A percentile compares a stretch with the other conserved stretches of the same genome.
Evolutionary conservation across 2,329 filamentous ascomycete species (phyloP).

Genomic region (Colletotrichum caudatum): DNA sequence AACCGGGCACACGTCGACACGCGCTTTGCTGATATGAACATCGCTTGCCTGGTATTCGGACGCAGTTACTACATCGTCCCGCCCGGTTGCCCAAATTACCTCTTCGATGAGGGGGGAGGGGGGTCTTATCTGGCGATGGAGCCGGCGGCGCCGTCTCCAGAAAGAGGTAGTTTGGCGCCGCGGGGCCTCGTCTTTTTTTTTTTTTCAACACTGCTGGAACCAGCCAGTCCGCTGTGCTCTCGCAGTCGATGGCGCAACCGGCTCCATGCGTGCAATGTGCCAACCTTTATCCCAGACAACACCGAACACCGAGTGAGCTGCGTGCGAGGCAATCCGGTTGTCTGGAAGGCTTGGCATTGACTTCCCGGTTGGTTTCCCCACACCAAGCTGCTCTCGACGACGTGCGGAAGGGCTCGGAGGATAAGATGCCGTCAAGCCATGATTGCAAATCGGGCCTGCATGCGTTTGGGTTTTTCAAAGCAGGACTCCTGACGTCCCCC

Average conservation of each 20-base stretch:
- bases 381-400: neutral
- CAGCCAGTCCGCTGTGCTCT: slow-evolving; percentile 60
- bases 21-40: slow-evolving; percentile 53
- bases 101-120: slow-evolving; percentile 47
- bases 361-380: neutral
- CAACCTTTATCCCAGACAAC: neutral
- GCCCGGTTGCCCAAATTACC: slow-evolving; percentile 48
- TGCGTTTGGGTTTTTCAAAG: neutral
- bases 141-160: slow-evolving; percentile 54
- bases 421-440: neutral
- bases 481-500: neutral
- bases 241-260: slow-evolving; percentile 63
- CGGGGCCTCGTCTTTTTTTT: slow-evolving; percentile 45
- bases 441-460: neutral
- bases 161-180: slow-evolving; percentile 55
- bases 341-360: neutral
- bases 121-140: slow-evolving; percentile 52
- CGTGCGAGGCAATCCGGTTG: neutral
- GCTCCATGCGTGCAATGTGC: slow-evolving; percentile 60
- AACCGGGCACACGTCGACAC: slow-evolving; percentile 43
- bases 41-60: slow-evolving; percentile 34
- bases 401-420: neutral
- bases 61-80: slow-evolving; percentile 46
- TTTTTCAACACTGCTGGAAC: slow-evolving; percentile 55
- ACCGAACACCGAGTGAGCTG: neutral